Base-by-base conservation (phyloP, 2,329 filamentous ascomycete species). In the Fusarium albosuccineum region DNA sequence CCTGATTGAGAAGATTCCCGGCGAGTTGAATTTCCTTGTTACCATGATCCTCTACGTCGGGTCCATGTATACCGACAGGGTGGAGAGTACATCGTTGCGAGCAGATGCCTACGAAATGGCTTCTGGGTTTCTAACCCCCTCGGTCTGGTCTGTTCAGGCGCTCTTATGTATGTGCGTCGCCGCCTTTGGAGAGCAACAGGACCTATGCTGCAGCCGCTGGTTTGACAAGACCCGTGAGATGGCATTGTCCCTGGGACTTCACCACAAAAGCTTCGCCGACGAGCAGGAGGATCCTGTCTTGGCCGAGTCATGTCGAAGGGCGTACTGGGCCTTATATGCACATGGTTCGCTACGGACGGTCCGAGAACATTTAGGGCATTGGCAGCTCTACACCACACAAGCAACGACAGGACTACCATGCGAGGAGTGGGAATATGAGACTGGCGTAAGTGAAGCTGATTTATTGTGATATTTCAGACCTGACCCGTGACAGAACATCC, bases 281-380 rank as follows among this genome's bases (percentile, higher is more conserved):
- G 33, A 46, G 5, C 61, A 66, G 29, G 13, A 44, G 13, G 36
- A 58, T 22, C 60, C 48, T 26, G 6, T 73, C 30, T 29, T 71
- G 4, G 70, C 71, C 22, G 71, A 73, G 41, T 73, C 71, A 6
- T 70, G 64, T 26, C 61, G 71, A 41, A 62, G 71, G 30, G 71
- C 71, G 11, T 73, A 73, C 42, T 73, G 70, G 71, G 71, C 57
- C 6, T 37, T 73, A 9, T 73, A 70, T 36, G 30, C 64, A 6
- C 66, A 73, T n/a, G 68, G 66, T 2, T 64, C 66, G 13, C 27
- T 73, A 29, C 55, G 70, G 9, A 57, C 33, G 17, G 62, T 72
- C 9, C 64, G 64, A 36, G 59, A 65, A 17, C 49, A 60, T 22
- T 27, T 55, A 3, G 40, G 46, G 6, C 44, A 60, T 34, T 64